phyloP scores from a whole-genome alignment of 495 filamentous ascomycete species.

The Cercophora newfieldiana region DNA sequence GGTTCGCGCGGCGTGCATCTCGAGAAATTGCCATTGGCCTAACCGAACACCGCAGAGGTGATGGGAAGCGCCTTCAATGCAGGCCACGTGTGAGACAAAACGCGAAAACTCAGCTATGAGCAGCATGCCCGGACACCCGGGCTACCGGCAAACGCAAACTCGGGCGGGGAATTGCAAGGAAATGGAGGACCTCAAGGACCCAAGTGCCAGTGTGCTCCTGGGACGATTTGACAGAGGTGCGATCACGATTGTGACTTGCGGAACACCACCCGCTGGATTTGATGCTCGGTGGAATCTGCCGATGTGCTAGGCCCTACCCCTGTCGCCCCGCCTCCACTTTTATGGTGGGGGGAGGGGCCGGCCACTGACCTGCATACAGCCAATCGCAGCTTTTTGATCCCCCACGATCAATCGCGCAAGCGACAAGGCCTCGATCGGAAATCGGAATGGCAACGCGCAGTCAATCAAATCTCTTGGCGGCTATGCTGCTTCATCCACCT shows the following conservation, averaged over 20 bases:
- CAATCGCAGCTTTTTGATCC: constrained; percentile 1
- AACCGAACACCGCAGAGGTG: constrained; percentile 4
- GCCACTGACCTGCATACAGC: not conserved
- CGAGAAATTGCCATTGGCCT: constrained; percentile 7
- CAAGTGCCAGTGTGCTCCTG: not conserved
- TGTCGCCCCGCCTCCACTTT: not conserved
- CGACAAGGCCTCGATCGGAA: constrained; percentile 6
- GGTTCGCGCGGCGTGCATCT: not conserved
- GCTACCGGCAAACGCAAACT: not conserved
- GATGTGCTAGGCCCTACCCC: not conserved
- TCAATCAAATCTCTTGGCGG: constrained; percentile 16
- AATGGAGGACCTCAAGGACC: not conserved
- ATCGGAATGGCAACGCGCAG: not conserved
- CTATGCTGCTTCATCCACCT: not conserved
- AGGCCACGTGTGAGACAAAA: constrained; percentile 21
- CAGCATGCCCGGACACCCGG: not conserved
- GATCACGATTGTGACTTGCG: not conserved
- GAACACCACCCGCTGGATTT: not conserved
- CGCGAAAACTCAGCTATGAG: not conserved
- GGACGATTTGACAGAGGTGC: not conserved
- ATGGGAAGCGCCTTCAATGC: not conserved
- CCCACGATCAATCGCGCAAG: constrained; percentile 11
- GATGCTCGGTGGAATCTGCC: not conserved
- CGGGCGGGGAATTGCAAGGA: not conserved
- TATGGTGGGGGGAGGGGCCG: not conserved